Conservation (phyloP, 2,329 filamentous ascomycete species). For the Botrytis sinoallii region DNA sequence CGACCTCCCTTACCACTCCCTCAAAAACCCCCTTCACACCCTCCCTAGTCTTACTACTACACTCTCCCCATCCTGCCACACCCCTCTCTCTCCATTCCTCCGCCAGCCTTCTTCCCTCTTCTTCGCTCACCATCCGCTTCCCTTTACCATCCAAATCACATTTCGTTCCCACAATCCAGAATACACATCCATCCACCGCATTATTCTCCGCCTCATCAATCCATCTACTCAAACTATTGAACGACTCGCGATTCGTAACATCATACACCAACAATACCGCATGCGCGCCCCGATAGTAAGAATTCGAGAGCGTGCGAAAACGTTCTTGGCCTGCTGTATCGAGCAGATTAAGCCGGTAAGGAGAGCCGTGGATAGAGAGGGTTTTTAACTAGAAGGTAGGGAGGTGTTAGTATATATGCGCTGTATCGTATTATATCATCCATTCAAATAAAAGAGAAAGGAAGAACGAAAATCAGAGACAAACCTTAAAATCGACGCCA, state of each 20-base stretch:
- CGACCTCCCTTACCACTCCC: conserved; percentile 50
- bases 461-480: not conserved
- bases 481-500: conserved; percentile 55
- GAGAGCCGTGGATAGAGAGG: conserved; percentile 49
- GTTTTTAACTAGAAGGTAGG: conserved; percentile 47
- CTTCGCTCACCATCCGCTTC: conserved; percentile 44
- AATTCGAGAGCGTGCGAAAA: conserved; percentile 89
- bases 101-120: conserved; percentile 49
- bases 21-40: conserved; percentile 51
- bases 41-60: conserved; percentile 52
- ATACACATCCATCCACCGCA: conserved; percentile 47
- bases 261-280: conserved; percentile 97
- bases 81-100: conserved; percentile 37
- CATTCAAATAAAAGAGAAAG: not conserved
- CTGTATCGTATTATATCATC: too few species aligned
- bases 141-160: conserved; percentile 44
- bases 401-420: not conserved
- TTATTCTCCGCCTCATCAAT: conserved; percentile 52
- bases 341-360: conserved; percentile 52
- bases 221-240: conserved; percentile 52
- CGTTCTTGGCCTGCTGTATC: conserved; percentile 96
- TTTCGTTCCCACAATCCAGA: conserved; percentile 53
- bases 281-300: conserved; percentile 93
- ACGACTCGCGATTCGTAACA: conserved; percentile 61
- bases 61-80: conserved; percentile 51